These are phyloP conservation scores for Trichomonas gallinae DNA, from an alignment of 208 protist species.

Conservation along the genomic window DNA sequence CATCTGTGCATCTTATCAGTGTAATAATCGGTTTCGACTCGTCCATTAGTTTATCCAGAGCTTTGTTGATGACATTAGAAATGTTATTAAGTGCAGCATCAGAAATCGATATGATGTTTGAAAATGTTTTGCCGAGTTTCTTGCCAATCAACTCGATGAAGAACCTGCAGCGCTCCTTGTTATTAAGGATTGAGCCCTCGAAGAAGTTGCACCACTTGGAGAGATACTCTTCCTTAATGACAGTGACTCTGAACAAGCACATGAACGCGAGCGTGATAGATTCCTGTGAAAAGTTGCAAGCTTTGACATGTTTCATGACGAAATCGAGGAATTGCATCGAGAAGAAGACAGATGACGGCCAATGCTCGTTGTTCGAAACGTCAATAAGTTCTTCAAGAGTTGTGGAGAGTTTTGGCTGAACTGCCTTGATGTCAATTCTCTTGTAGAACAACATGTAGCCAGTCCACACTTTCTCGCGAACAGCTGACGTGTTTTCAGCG, in stretches of 20 bases:
- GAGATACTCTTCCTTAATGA: not conserved
- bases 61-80: not conserved
- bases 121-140: not conserved
- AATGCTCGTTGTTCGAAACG: not conserved
- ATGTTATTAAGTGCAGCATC: not conserved
- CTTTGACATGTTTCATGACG: not conserved
- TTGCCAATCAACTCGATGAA: not conserved
- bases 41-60: not conserved
- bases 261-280: not conserved
- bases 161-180: not conserved
- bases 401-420: too few species aligned
- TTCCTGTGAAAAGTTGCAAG: not conserved
- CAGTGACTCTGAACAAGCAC: not conserved
- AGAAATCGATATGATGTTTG: not conserved
- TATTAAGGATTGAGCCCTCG: not conserved
- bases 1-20: not conserved
- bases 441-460: constrained; percentile 9
- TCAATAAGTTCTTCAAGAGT: not conserved
- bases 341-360: not conserved
- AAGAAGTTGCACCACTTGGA: not conserved
- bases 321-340: not conserved
- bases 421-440: not conserved
- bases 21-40: not conserved
- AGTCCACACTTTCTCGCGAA: not conserved
- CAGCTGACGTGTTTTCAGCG: not conserved